Conservation (phyloP, 2,329 filamentous ascomycete genomes). For the Claviceps paspali region DNA sequence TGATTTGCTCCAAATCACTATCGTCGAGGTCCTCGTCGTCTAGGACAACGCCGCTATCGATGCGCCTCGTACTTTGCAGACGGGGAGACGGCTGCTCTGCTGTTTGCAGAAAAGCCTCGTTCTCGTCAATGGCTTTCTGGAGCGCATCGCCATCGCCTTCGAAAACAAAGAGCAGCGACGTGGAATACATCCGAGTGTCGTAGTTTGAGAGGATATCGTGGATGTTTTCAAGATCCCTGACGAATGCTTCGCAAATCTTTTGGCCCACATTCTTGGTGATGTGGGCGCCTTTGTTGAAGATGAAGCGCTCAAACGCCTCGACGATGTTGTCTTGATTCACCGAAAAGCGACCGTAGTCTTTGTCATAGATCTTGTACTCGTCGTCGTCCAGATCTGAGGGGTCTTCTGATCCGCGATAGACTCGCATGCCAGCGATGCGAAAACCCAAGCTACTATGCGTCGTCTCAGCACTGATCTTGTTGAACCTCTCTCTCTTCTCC, state of each 20-base stretch:
- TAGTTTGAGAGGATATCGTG: slow-evolving; percentile 37
- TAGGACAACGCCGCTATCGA: slow-evolving; percentile 41
- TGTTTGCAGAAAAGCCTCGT: slow-evolving; percentile 34
- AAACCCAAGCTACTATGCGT: slow-evolving; percentile 47
- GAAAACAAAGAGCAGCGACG: slow-evolving; percentile 47
- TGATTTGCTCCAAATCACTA: slow-evolving; percentile 32
- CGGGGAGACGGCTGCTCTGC: slow-evolving; percentile 21
- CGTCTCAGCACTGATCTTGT: slow-evolving; percentile 41
- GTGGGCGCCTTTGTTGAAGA: slow-evolving; percentile 43
- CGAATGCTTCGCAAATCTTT: slow-evolving; percentile 38
- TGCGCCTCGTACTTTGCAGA: slow-evolving; percentile 26
- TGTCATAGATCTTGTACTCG: slow-evolving; percentile 45
- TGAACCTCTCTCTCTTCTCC: slow-evolving; percentile 44
- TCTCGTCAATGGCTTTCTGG: slow-evolving; percentile 36
- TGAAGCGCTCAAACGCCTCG: slow-evolving; percentile 38
- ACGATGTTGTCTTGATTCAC: slow-evolving; percentile 40
- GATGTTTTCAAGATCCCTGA: slow-evolving; percentile 35
- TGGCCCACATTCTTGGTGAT: slow-evolving; percentile 43
- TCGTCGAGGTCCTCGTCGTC: slow-evolving; percentile 20
- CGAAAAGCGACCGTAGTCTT: slow-evolving; percentile 41
- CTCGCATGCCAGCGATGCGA: slow-evolving; percentile 49
- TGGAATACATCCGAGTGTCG: slow-evolving; percentile 49
- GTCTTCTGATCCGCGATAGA: slow-evolving; percentile 41
- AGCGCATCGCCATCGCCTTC: slow-evolving; percentile 46
- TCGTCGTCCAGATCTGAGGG: slow-evolving; percentile 35